Percentiles rank a stretch among this genome's conserved stretches.
These are phyloP conservation scores for Nakazawaea pomicola DNA, from an alignment of 805 yeast genomes.

Conservation along the genomic window DNA sequence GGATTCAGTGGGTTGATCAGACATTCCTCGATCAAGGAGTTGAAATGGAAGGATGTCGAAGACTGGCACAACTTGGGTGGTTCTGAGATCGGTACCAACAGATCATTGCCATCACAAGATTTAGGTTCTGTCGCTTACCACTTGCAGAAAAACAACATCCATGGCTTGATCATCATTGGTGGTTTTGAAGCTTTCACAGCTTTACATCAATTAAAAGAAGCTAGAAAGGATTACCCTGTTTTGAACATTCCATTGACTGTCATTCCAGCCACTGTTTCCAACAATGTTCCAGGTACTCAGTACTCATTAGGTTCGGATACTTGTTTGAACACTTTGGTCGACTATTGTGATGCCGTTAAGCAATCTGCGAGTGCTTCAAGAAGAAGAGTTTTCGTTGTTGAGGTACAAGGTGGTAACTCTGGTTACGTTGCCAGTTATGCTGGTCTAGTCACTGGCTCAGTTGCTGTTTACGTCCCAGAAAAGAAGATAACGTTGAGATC, in stretches of 20 bases:
- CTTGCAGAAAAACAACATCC: conserved; percentile 81
- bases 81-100: conserved; percentile 94
- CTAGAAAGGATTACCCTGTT: conserved; percentile 77
- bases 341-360: conserved; percentile 92
- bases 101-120: conserved; percentile 79
- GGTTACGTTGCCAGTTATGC: conserved; percentile 90
- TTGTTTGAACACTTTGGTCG: conserved; percentile 84
- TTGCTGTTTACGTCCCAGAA: conserved; percentile 89
- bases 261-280: conserved; percentile 93
- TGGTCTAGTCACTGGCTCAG: conserved; percentile 85
- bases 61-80: conserved; percentile 91
- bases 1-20: conserved; percentile 91
- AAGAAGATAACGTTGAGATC: conserved; percentile 63
- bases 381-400: conserved; percentile 91
- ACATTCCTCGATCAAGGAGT: conserved; percentile 74
- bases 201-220: conserved; percentile 72
- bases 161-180: conserved; percentile 88
- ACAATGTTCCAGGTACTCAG: conserved; percentile 98
- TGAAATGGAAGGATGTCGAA: conserved; percentile 83
- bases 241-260: conserved; percentile 92
- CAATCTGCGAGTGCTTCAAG: conserved; percentile 94
- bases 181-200: conserved; percentile 96
- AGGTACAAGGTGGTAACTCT: conserved; percentile 96
- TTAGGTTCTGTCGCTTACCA: conserved; percentile 89
- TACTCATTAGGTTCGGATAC: conserved; percentile 95